Conservation (phyloP, 768 basidiomycete genomes). For the Leccinum imitatum region DNA sequence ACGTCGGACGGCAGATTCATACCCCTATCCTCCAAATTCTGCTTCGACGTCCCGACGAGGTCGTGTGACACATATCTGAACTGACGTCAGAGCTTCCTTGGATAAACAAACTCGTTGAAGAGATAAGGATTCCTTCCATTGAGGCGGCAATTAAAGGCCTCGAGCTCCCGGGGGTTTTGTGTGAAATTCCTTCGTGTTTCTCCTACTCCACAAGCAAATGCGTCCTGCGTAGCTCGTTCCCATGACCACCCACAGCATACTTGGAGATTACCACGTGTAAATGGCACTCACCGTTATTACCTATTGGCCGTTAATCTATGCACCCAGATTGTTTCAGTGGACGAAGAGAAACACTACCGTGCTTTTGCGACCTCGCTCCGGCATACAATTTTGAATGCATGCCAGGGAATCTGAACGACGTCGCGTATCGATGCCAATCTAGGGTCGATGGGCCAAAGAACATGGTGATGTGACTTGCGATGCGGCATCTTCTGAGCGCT, state of each 20-base stretch:
- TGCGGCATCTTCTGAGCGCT: neutral
- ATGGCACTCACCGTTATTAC: neutral
- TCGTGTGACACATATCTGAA: neutral
- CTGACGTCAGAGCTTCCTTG: neutral
- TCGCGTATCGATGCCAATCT: neutral
- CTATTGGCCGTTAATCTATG: neutral
- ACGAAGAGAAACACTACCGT: slow-evolving; percentile 4
- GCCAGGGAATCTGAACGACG: slow-evolving; percentile 1
- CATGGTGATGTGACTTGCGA: neutral
- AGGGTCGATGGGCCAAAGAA: neutral
- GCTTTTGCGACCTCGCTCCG: neutral
- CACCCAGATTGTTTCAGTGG: neutral
- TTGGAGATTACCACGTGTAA: neutral
- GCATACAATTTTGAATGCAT: neutral
- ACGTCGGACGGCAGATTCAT: neutral
- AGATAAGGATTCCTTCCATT: neutral
- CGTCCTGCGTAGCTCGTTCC: neutral
- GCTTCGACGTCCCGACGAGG: neutral
- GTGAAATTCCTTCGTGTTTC: slow-evolving; percentile 4
- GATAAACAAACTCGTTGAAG: neutral
- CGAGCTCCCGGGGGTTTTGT: slow-evolving; percentile 1
- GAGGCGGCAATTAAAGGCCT: neutral
- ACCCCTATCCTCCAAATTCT: neutral
- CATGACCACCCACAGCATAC: neutral
- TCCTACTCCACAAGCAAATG: neutral